Conservation (phyloP, 176 grass and related monocot species). For the Oryza nivara region DNA sequence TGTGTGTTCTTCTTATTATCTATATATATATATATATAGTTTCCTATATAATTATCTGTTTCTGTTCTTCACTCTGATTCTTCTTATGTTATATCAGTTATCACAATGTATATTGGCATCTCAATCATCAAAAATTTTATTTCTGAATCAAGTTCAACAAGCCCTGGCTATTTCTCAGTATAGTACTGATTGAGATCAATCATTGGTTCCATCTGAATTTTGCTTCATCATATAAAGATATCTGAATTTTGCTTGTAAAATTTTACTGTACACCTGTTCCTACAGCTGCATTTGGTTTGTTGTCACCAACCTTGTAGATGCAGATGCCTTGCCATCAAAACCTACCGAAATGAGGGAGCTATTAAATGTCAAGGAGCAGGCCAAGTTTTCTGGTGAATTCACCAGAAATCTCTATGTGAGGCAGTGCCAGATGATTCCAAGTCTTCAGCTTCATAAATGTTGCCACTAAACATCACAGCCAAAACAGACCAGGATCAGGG, state of each 20-base stretch:
- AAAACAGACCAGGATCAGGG: not conserved
- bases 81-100: not conserved
- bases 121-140: not conserved
- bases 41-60: not conserved
- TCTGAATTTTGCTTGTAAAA: conserved; percentile 7
- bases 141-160: not conserved
- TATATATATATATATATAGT: not conserved
- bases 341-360: conserved; percentile 46
- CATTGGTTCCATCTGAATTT: not conserved
- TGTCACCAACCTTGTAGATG: conserved; percentile 30
- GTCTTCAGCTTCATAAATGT: conserved; percentile 35
- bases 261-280: not conserved
- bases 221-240: not conserved
- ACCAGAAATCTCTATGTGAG: conserved; percentile 11
- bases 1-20: conserved; percentile 30
- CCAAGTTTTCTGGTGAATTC: conserved; percentile 32
- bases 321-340: conserved; percentile 32
- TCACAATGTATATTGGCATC: not conserved
- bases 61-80: not conserved
- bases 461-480: conserved; percentile 8
- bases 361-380: conserved; percentile 35
- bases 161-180: not conserved
- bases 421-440: not conserved
- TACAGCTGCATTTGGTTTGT: not conserved
- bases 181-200: not conserved